phyloP scores from a whole-genome alignment of 257 asterid genomes.

The Primulina huaijiensis region DNA sequence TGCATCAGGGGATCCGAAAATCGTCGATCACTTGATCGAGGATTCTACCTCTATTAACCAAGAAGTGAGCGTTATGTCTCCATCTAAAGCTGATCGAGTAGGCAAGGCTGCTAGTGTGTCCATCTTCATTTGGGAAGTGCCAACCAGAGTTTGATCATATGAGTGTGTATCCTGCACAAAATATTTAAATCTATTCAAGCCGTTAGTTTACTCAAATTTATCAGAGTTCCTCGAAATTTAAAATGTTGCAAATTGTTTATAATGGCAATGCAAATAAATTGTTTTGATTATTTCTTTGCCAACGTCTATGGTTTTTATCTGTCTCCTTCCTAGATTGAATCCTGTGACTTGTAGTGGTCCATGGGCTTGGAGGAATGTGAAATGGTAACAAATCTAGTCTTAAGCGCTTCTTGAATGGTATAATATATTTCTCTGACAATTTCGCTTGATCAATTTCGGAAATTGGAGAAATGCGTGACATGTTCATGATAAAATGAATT shows the following conservation, averaged over 20 bases:
- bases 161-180: background rate
- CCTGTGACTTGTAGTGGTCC: too few species aligned
- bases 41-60: slow-evolving; percentile 16
- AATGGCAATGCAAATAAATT: background rate
- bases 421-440: too few species aligned
- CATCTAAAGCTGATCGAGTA: background rate
- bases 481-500: too few species aligned
- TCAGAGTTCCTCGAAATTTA: background rate
- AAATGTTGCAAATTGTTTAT: background rate
- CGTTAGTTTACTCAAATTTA: background rate
- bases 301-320: background rate
- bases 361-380: too few species aligned
- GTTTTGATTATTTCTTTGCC: background rate
- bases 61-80: slow-evolving; percentile 23
- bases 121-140: background rate
- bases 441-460: too few species aligned
- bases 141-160: background rate
- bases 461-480: too few species aligned
- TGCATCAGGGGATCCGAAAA: background rate
- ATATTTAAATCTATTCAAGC: background rate
- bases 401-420: too few species aligned
- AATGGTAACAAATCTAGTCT: too few species aligned
- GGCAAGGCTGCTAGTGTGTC: background rate
- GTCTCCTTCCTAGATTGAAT: too few species aligned
- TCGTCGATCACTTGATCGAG: background rate